Conservation (phyloP, 2,329 filamentous ascomycete species). For the Fusarium lyarnte region DNA sequence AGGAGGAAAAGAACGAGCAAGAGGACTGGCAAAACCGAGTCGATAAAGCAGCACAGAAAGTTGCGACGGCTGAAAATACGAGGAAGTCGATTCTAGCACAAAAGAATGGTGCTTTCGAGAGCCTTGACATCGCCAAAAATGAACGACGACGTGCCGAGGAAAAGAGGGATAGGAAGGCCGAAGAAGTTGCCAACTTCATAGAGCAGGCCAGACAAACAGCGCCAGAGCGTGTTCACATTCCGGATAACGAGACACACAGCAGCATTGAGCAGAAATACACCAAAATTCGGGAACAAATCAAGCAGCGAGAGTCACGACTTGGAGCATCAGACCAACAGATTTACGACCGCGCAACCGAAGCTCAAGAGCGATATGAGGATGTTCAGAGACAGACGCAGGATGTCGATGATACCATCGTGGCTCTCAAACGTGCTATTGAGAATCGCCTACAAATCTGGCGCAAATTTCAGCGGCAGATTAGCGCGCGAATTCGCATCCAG, state of each 20-base stretch:
- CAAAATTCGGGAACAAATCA: constrained; percentile 67
- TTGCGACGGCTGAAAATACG: constrained; percentile 57
- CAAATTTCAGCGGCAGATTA: constrained; percentile 84
- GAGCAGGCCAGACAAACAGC: constrained; percentile 64
- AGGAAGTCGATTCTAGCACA: constrained; percentile 64
- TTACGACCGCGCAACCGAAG: constrained; percentile 56
- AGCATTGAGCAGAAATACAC: constrained; percentile 65
- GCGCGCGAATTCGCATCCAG: constrained; percentile 82
- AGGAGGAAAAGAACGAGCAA: constrained; percentile 49
- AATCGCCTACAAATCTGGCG: constrained; percentile 80
- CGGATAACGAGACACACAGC: constrained; percentile 69
- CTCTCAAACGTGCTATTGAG: constrained; percentile 68
- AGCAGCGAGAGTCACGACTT: constrained; percentile 63
- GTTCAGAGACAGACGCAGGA: constrained; percentile 55
- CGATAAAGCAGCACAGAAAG: constrained; percentile 65
- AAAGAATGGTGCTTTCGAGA: constrained; percentile 69
- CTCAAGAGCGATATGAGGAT: constrained; percentile 54
- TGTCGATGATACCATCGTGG: constrained; percentile 53
- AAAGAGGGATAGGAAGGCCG: constrained; percentile 58
- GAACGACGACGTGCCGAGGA: constrained; percentile 57
- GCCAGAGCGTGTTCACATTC: constrained; percentile 67
- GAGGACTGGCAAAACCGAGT: constrained; percentile 57
- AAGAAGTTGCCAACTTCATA: constrained; percentile 63
- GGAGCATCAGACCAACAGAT: constrained; percentile 75
- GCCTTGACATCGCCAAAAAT: constrained; percentile 58